Conservation (phyloP, 2,329 filamentous ascomycete species). For the Nannizziopsis barbatae region DNA sequence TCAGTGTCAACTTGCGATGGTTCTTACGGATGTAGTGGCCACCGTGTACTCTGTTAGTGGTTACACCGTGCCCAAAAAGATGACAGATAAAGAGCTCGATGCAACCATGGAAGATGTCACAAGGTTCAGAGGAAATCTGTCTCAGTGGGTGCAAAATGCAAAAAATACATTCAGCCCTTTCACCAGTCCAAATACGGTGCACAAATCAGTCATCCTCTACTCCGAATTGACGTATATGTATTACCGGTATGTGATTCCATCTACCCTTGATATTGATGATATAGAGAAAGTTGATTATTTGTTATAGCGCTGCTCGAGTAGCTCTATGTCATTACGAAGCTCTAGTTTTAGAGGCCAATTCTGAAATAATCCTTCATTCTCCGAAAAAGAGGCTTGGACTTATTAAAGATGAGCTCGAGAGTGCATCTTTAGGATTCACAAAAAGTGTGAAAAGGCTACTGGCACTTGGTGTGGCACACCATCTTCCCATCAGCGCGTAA, state of each 20-base stretch:
- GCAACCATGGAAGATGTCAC: conserved; percentile 19
- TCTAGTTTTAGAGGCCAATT: conserved; percentile 33
- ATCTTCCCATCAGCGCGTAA: conserved; percentile 41
- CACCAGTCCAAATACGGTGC: conserved; percentile 16
- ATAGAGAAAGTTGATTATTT: not conserved
- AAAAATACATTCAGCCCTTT: conserved; percentile 13
- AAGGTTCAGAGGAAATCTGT: conserved; percentile 30
- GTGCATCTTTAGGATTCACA: conserved; percentile 37
- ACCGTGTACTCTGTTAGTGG: conserved; percentile 33
- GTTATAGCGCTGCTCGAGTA: conserved; percentile 33
- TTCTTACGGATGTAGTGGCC: conserved; percentile 39
- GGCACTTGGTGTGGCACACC: conserved; percentile 36
- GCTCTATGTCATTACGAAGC: conserved; percentile 41
- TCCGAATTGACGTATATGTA: conserved; percentile 44
- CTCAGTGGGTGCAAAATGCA: conserved; percentile 34
- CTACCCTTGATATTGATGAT: not conserved
- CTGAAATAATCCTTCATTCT: conserved; percentile 27
- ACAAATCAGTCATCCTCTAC: conserved; percentile 38
- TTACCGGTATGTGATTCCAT: conserved; percentile 35
- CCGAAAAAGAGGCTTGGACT: conserved; percentile 29
- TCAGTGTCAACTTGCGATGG: conserved; percentile 37
- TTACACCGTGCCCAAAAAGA: conserved; percentile 7
- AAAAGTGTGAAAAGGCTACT: conserved; percentile 41
- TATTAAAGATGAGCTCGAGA: conserved; percentile 33
- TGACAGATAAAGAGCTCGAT: conserved; percentile 12